These are phyloP conservation scores for Immersiella caudata DNA, from an alignment of 495 filamentous ascomycete species.

Conservation along the genomic window DNA sequence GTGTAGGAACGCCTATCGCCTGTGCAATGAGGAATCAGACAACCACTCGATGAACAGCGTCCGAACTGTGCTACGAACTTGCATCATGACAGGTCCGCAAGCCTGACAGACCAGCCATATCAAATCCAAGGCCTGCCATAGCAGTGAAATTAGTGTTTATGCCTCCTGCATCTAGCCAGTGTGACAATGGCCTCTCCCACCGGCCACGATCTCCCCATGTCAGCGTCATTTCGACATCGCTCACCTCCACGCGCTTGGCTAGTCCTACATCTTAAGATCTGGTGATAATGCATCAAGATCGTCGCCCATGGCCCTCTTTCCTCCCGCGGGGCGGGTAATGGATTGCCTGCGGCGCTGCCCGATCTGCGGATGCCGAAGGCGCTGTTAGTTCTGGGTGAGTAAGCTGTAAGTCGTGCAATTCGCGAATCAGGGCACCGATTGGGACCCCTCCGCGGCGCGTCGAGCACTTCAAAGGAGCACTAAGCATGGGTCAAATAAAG, in stretches of 20 bases:
- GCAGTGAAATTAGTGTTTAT: not conserved
- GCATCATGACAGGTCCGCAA: not conserved
- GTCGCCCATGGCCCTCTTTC: not conserved
- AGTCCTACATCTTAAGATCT: not conserved
- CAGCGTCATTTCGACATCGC: not conserved
- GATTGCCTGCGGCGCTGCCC: constrained; percentile 1
- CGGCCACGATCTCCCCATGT: not conserved
- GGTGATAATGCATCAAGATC: not conserved
- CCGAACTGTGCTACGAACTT: not conserved
- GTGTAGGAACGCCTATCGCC: not conserved
- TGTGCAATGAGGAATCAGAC: not conserved
- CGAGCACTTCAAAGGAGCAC: not conserved
- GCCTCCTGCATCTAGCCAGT: not conserved
- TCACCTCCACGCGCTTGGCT: not conserved
- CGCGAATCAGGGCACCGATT: constrained; percentile 5
- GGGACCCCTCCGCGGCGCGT: not conserved
- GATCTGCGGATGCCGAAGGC: constrained; percentile 2
- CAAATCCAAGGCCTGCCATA: not conserved
- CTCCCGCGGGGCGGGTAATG: not conserved
- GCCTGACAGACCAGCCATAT: not conserved
- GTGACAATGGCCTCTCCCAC: not conserved
- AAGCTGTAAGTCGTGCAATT: not conserved
- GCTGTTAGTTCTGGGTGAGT: not conserved
- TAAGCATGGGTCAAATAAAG: not conserved
- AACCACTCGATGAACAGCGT: not conserved